A percentile compares a stretch with the other conserved stretches of the same genome.
Conservation (phyloP, 176 grass and related monocot genomes). For the Oryza australiensis region DNA sequence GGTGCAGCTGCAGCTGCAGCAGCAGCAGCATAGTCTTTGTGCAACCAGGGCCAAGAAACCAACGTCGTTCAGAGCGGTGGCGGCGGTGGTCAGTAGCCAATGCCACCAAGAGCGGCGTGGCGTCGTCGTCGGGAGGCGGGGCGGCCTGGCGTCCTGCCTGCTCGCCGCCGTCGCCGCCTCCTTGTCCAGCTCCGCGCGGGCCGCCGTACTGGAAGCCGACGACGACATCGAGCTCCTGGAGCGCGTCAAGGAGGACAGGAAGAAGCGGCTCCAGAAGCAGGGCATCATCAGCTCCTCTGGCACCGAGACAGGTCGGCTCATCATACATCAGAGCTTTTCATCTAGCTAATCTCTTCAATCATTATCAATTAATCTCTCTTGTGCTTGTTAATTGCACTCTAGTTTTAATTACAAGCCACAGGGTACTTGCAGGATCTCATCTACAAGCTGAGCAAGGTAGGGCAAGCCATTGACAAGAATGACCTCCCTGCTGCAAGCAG, state of each 20-base stretch:
- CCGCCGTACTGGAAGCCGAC: slow-evolving; percentile 71
- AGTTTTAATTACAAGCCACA: slow-evolving; percentile 42
- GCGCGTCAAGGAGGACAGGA: slow-evolving; percentile 78
- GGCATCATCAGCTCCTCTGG: slow-evolving; percentile 67
- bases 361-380: not conserved
- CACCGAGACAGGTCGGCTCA: slow-evolving; percentile 59
- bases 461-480: slow-evolving; percentile 85
- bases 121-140: slow-evolving; percentile 40
- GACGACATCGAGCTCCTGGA: slow-evolving; percentile 92
- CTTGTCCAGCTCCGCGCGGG: slow-evolving; percentile 24
- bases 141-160: slow-evolving; percentile 46
- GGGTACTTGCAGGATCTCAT: slow-evolving; percentile 88
- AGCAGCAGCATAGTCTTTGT: not conserved
- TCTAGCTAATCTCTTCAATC: not conserved
- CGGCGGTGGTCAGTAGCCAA: not conserved
- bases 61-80: not conserved
- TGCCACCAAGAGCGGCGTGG: not conserved
- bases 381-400: not conserved
- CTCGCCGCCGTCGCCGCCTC: slow-evolving; percentile 43
- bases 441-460: slow-evolving; percentile 96
- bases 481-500: slow-evolving; percentile 65
- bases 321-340: not conserved
- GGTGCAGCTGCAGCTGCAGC: not conserved
- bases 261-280: slow-evolving; percentile 78
- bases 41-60: slow-evolving; percentile 28